Evolutionary conservation across 2,329 filamentous ascomycete genomes (phyloP).

Genomic region (Colletotrichum horii): DNA sequence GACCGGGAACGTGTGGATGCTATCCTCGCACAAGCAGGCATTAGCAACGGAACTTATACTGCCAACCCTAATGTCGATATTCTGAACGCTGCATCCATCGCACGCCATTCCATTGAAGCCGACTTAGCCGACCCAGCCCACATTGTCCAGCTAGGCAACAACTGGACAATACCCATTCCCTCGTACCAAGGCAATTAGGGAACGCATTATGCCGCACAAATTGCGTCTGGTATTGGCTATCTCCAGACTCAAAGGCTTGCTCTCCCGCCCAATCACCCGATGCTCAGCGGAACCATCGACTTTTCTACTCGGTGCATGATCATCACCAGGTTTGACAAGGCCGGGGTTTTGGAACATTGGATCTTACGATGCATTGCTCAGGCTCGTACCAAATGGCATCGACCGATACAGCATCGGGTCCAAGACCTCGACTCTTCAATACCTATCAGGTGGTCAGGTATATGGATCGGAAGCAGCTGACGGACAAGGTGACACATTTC

Average conservation of each 20-base stretch:
- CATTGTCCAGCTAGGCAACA: neutral
- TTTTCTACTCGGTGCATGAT: neutral
- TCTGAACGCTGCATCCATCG: neutral
- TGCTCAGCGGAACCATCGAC: neutral
- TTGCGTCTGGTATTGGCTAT: neutral
- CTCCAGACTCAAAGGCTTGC: neutral
- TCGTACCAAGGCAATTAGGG: neutral
- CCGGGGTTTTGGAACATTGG: neutral
- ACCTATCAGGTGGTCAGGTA: neutral
- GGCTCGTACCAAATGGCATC: neutral
- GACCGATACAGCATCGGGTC: neutral
- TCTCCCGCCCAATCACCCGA: neutral
- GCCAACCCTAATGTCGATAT: neutral
- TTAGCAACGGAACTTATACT: neutral
- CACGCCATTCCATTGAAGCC: neutral
- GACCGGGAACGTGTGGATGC: neutral
- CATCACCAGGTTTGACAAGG: neutral
- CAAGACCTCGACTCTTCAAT: neutral
- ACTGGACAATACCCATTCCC: neutral
- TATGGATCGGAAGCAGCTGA: neutral
- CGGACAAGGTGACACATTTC: neutral
- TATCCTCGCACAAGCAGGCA: neutral
- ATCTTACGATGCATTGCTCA: neutral
- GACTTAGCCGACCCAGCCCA: neutral
- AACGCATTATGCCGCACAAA: neutral